Evolutionary conservation across 2,329 filamentous ascomycete species (phyloP).

Genomic region (Colletotrichum cereale): DNA sequence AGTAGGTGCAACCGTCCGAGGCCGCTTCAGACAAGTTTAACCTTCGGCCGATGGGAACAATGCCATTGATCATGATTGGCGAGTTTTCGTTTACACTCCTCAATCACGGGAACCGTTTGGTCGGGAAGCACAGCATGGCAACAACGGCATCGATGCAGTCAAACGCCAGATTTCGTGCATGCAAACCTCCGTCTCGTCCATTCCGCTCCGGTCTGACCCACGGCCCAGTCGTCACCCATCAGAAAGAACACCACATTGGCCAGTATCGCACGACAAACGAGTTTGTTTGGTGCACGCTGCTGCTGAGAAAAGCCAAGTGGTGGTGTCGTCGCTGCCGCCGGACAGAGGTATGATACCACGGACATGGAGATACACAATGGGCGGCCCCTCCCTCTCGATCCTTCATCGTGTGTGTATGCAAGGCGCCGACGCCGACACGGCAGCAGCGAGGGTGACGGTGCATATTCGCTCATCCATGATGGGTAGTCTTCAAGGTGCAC

Average conservation of each 20-base stretch:
- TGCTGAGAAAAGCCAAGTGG: not conserved
- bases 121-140: slow-evolving; percentile 43
- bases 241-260: slow-evolving; percentile 17
- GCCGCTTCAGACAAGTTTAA: slow-evolving; percentile 39
- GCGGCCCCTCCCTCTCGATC: slow-evolving; percentile 17
- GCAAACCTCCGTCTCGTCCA: slow-evolving; percentile 30
- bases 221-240: slow-evolving; percentile 8
- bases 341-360: slow-evolving; percentile 15
- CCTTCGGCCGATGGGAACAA: slow-evolving; percentile 37
- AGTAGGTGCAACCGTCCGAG: slow-evolving; percentile 36
- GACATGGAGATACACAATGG: slow-evolving; percentile 3
- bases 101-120: slow-evolving; percentile 39
- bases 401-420: slow-evolving; percentile 14
- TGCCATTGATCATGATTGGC: slow-evolving; percentile 40
- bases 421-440: slow-evolving; percentile 3
- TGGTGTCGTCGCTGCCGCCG: slow-evolving; percentile 1
- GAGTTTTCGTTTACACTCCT: slow-evolving; percentile 41
- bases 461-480: slow-evolving; percentile 15
- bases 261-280: slow-evolving; percentile 37
- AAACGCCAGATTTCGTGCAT: slow-evolving; percentile 45
- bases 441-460: slow-evolving; percentile 14
- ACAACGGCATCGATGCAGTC: slow-evolving; percentile 44
- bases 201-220: slow-evolving; percentile 22
- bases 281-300: not conserved
- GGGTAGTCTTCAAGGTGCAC: slow-evolving; percentile 9